phyloP scores from a whole-genome alignment of 176 grass and related monocot species.

The Rhynchospora tenuis region DNA sequence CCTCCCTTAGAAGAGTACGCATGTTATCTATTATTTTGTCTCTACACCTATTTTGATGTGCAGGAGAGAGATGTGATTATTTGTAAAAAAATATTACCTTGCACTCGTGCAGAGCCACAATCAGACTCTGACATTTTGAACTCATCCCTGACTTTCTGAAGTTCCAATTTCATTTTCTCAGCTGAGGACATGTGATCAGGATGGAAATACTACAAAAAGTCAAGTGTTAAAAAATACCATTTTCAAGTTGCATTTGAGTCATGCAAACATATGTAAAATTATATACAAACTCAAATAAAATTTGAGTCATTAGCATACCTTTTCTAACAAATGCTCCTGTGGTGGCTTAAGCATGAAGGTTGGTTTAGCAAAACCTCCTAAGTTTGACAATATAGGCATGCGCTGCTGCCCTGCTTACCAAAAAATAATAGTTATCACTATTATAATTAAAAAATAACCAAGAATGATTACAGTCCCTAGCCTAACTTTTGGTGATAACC shows the following conservation, averaged over 20 bases:
- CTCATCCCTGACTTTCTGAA: constrained; percentile 77
- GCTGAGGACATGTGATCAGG: constrained; percentile 87
- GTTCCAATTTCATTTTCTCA: constrained; percentile 91
- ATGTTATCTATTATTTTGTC: neutral
- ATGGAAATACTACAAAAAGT: constrained; percentile 79
- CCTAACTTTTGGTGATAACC: neutral
- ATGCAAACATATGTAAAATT: neutral
- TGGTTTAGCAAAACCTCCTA: constrained; percentile 21
- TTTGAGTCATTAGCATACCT: constrained; percentile 39
- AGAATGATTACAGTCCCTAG: neutral
- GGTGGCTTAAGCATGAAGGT: constrained; percentile 53
- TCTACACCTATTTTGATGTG: neutral
- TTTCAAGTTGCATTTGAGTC: neutral
- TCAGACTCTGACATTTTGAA: constrained; percentile 95
- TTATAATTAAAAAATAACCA: neutral
- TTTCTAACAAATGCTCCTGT: constrained; percentile 75
- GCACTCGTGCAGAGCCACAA: constrained; percentile 84
- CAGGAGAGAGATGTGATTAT: neutral
- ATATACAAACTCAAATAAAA: neutral
- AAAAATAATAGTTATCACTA: constrained; percentile 12
- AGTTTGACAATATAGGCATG: constrained; percentile 20
- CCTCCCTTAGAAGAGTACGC: neutral
- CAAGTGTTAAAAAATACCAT: neutral
- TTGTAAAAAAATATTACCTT: constrained; percentile 35
- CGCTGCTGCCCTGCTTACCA: constrained; percentile 23